A percentile compares a stretch with the other conserved stretches of the same genome.
Conservation (phyloP, 768 basidiomycete genomes). For the Sutorius australiensis region DNA sequence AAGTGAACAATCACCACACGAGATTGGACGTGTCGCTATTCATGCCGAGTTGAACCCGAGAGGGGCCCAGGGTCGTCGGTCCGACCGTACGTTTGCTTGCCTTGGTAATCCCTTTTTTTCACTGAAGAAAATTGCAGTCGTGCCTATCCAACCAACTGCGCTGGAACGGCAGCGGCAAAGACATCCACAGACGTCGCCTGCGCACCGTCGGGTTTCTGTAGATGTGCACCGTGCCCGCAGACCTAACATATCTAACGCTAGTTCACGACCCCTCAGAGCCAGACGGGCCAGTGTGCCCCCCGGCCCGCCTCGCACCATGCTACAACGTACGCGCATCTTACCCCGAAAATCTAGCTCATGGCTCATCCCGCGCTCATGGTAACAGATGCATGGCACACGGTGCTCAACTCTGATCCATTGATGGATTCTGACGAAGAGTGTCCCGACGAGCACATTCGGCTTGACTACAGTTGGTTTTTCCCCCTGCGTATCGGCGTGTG, state of each 20-base stretch:
- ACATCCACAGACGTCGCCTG: constrained; percentile 15
- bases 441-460: constrained; percentile 58
- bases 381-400: constrained; percentile 70
- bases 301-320: constrained; percentile 47
- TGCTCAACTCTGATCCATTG: constrained; percentile 66
- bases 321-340: constrained; percentile 54
- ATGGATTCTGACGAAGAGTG: constrained; percentile 72
- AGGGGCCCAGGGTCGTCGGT: constrained; percentile 24
- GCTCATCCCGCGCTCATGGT: constrained; percentile 7
- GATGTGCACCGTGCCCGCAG: constrained; percentile 26
- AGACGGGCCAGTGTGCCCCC: constrained; percentile 24
- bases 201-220: constrained; percentile 25
- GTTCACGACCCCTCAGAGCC: constrained; percentile 24
- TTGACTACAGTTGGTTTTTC: constrained; percentile 56
- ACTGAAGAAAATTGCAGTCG: constrained; percentile 19
- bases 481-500: neutral
- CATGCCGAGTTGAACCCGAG: constrained; percentile 16
- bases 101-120: neutral
- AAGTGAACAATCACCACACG: constrained; percentile 13
- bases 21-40: constrained; percentile 6
- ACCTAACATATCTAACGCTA: constrained; percentile 17
- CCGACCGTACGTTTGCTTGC: constrained; percentile 23
- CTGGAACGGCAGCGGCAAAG: constrained; percentile 28
- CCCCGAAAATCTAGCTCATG: neutral
- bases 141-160: constrained; percentile 16